Percentiles rank a stretch among this genome's conserved stretches.
phyloP scores from a whole-genome alignment of 2,329 filamentous ascomycete species.

The Penicillium digitatum region DNA sequence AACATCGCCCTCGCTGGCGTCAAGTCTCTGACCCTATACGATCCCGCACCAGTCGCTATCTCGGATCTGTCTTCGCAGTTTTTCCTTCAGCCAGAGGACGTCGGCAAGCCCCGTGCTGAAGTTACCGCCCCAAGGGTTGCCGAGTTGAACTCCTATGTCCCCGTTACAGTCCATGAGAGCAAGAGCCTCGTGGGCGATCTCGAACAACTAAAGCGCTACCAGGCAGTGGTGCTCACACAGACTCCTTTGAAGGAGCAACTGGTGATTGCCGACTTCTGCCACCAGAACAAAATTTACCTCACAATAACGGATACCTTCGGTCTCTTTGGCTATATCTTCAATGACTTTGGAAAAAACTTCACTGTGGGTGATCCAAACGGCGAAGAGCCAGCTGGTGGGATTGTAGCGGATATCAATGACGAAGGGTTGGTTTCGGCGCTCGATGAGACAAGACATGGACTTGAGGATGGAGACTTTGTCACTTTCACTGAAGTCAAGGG shows the following conservation, averaged over 20 bases:
- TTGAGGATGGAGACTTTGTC: conserved; percentile 95
- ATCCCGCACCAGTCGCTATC: conserved; percentile 77
- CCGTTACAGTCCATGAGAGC: conserved; percentile 68
- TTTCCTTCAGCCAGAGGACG: conserved; percentile 82
- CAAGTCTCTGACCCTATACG: conserved; percentile 91
- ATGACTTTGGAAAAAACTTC: conserved; percentile 94
- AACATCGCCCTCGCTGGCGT: conserved; percentile 97
- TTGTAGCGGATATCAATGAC: conserved; percentile 83
- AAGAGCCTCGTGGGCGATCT: conserved; percentile 69
- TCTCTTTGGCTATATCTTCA: conserved; percentile 93
- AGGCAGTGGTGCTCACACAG: conserved; percentile 87
- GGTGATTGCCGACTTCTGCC: conserved; percentile 85
- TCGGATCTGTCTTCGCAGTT: conserved; percentile 95
- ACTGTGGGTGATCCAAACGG: conserved; percentile 85
- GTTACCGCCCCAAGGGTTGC: conserved; percentile 85
- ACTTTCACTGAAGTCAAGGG: conserved; percentile 92
- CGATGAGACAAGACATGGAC: conserved; percentile 89
- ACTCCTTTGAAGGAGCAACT: conserved; percentile 77
- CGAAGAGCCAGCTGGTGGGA: conserved; percentile 80
- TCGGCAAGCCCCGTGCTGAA: conserved; percentile 84
- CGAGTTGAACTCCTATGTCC: conserved; percentile 94
- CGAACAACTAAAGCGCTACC: conserved; percentile 80
- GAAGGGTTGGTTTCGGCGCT: conserved; percentile 87
- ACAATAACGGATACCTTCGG: conserved; percentile 86
- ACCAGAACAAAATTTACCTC: conserved; percentile 86